Conservation (phyloP, 1,284 basidiomycete genomes). For the Termitomyces sp. region DNA sequence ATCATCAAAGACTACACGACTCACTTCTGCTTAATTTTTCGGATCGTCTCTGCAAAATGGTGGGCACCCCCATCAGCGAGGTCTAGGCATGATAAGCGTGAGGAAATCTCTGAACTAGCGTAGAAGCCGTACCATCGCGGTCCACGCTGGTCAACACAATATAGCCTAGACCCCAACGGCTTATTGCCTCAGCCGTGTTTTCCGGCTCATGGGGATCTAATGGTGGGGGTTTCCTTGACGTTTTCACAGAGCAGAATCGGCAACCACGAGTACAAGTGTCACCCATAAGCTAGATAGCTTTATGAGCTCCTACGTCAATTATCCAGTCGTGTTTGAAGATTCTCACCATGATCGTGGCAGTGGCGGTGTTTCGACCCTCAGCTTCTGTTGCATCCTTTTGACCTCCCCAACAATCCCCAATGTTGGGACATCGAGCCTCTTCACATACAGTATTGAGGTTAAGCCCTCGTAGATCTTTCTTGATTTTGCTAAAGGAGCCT, state of each 20-base stretch:
- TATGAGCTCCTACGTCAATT: not conserved
- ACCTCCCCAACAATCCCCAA: conserved; percentile 99
- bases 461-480: conserved; percentile 91
- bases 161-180: conserved; percentile 97
- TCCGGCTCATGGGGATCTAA: conserved; percentile 97
- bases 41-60: conserved; percentile 94
- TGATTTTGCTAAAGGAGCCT: conserved; percentile 86
- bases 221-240: conserved; percentile 82
- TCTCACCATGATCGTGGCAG: conserved; percentile 97
- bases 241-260: conserved; percentile 97
- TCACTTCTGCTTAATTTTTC: conserved; percentile 92
- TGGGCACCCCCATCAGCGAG: conserved; percentile 87
- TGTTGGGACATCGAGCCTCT: conserved; percentile 98
- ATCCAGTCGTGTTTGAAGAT: not conserved
- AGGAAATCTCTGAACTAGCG: not conserved
- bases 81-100: conserved; percentile 45
- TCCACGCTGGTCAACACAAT: conserved; percentile 98
- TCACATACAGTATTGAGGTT: conserved; percentile 96
- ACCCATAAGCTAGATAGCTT: conserved; percentile 82
- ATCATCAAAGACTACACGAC: conserved; percentile 18
- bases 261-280: conserved; percentile 98
- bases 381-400: conserved; percentile 67
- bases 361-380: conserved; percentile 80
- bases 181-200: conserved; percentile 97
- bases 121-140: conserved; percentile 71